Percentiles rank a stretch among this genome's conserved stretches.
phyloP scores from a whole-genome alignment of 2,329 filamentous ascomycete genomes.

The Aureobasidium sp. region DNA sequence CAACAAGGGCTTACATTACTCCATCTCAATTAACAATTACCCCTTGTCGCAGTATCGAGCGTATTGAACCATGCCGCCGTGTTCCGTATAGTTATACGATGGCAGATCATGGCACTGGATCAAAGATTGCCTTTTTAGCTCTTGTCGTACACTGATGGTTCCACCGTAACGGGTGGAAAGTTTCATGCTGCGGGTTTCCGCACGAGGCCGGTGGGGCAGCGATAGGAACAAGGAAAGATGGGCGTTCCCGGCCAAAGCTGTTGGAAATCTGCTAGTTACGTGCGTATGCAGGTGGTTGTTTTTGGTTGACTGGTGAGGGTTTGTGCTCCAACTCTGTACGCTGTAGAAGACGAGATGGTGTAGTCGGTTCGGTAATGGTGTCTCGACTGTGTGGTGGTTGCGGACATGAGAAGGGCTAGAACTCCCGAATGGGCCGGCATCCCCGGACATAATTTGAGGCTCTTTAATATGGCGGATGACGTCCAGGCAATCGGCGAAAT shows the following conservation, averaged over 20 bases:
- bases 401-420: not conserved
- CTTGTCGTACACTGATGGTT: too few relatives aligned
- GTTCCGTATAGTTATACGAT: too few relatives aligned
- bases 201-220: not conserved
- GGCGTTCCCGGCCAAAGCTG: not conserved
- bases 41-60: too few relatives aligned
- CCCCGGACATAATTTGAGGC: slow-evolving; percentile 4
- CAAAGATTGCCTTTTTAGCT: too few relatives aligned
- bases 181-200: not conserved
- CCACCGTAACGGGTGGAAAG: too few relatives aligned
- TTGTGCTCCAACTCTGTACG: not conserved
- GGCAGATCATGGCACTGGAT: too few relatives aligned
- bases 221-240: not conserved
- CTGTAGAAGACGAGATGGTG: not conserved
- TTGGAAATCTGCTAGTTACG: not conserved
- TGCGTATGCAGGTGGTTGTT: not conserved
- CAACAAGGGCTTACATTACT: not conserved
- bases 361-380: too few relatives aligned
- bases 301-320: not conserved
- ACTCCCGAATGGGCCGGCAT: not conserved
- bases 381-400: not conserved
- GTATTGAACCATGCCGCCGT: too few relatives aligned
- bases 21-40: too few relatives aligned
- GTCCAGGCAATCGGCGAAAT: not conserved
- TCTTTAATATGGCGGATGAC: not conserved